These are phyloP conservation scores for Eruca vesicaria DNA, from an alignment of 441 rosid genomes.

Conservation along the genomic window DNA sequence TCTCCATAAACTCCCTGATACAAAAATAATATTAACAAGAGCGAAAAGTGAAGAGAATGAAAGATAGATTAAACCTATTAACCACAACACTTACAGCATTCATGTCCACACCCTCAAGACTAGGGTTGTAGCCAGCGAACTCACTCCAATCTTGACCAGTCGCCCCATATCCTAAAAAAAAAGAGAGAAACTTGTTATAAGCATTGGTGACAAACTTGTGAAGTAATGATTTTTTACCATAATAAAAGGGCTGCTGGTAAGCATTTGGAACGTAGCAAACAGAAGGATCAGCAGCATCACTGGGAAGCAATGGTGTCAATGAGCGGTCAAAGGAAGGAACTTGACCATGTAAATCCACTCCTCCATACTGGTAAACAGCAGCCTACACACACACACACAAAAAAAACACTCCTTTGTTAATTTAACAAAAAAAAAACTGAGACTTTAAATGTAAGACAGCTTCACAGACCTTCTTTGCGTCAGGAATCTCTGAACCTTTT, in stretches of 20 bases:
- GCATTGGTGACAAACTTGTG: not conserved
- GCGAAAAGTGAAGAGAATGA: not conserved
- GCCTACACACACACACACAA: slow-evolving; percentile 33
- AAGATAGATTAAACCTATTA: not conserved
- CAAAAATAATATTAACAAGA: not conserved
- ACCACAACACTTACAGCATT: slow-evolving; percentile 41
- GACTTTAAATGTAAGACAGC: not conserved
- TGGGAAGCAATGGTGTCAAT: slow-evolving; percentile 50
- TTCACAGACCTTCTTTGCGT: slow-evolving; percentile 61
- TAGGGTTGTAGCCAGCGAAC: slow-evolving; percentile 36
- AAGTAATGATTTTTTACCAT: slow-evolving; percentile 27
- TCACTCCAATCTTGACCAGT: slow-evolving; percentile 56
- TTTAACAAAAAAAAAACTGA: not conserved
- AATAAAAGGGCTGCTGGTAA: slow-evolving; percentile 41
- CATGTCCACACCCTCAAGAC: slow-evolving; percentile 64
- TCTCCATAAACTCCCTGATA: slow-evolving; percentile 66
- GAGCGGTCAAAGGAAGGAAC: slow-evolving; percentile 57
- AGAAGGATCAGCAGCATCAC: slow-evolving; percentile 50
- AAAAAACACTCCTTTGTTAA: not conserved
- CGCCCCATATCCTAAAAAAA: slow-evolving; percentile 22
- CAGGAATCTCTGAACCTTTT: slow-evolving; percentile 69
- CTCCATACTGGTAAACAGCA: slow-evolving; percentile 57
- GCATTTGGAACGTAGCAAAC: slow-evolving; percentile 59
- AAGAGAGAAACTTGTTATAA: not conserved
- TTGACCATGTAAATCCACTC: slow-evolving; percentile 58